These are phyloP conservation scores for Saccharomycopsis sp. DNA, from an alignment of 805 yeast species.

Conservation along the genomic window DNA sequence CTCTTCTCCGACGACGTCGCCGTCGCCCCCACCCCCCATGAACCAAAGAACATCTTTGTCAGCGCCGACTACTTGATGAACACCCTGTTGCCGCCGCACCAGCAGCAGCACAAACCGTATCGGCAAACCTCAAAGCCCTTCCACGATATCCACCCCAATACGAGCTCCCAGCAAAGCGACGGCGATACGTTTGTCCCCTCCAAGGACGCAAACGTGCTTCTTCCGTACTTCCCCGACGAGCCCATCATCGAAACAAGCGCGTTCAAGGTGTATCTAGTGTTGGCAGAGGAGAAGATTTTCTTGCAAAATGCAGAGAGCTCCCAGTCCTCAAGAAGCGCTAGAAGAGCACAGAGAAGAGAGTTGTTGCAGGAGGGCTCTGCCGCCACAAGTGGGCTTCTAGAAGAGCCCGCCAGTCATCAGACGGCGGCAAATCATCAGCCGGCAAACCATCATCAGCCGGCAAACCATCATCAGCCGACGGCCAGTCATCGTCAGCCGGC, in stretches of 20 bases:
- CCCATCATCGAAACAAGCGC: constrained; percentile 18
- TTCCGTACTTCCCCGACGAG: constrained; percentile 17
- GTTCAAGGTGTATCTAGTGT: constrained; percentile 18
- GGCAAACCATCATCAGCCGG: background rate
- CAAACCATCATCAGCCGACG: background rate
- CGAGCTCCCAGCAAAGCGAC: background rate
- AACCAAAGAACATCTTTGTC: constrained; percentile 13
- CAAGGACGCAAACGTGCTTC: constrained; percentile 11
- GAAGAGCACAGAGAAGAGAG: constrained; percentile 14
- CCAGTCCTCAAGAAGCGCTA: constrained; percentile 1
- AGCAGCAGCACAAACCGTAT: no score
- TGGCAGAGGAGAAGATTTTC: constrained; percentile 20
- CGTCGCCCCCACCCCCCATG: background rate
- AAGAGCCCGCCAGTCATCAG: background rate
- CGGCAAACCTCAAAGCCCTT: no score
- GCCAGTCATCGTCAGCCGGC: background rate
- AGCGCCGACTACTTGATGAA: constrained; percentile 9
- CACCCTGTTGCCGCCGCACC: no score
- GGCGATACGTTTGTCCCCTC: constrained; percentile 7
- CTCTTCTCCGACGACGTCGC: constrained; percentile 4
- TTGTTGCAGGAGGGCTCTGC: background rate
- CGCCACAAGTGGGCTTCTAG: background rate
- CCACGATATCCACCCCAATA: background rate
- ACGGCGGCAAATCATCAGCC: background rate
- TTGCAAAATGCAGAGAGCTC: constrained; percentile 14